These are phyloP conservation scores for Lippia alba DNA, from an alignment of 305 asterid species.

Conservation along the genomic window DNA sequence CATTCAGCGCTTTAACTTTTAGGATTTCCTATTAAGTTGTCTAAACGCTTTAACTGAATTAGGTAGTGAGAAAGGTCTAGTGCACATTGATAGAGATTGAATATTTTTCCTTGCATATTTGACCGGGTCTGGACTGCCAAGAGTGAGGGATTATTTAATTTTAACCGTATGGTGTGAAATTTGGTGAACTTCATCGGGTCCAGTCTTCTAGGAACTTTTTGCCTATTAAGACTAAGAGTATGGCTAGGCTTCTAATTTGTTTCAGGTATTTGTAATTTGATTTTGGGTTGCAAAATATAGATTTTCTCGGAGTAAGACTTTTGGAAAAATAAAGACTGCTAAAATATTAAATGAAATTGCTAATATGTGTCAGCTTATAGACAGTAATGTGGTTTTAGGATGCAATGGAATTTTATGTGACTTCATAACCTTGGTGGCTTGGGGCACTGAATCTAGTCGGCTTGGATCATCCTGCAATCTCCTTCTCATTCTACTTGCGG, in stretches of 20 bases:
- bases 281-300: too few relatives aligned
- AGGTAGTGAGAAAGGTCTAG: background rate
- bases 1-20: slow-evolving; percentile 10
- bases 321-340: slow-evolving; percentile 6
- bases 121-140: background rate
- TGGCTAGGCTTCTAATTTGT: too few relatives aligned
- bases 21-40: slow-evolving; percentile 13
- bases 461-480: slow-evolving; percentile 16
- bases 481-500: slow-evolving; percentile 11
- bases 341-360: slow-evolving; percentile 1
- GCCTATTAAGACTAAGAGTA: slow-evolving; percentile 7
- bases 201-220: background rate
- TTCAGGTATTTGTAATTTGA: too few relatives aligned
- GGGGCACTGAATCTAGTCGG: background rate
- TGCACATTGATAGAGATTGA: too few relatives aligned
- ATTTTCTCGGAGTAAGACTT: background rate
- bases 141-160: too few relatives aligned
- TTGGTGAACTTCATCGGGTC: background rate
- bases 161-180: background rate
- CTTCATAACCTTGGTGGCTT: background rate
- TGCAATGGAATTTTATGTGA: slow-evolving; percentile 5
- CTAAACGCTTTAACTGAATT: slow-evolving; percentile 12
- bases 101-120: slow-evolving; percentile 13
- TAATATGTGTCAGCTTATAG: background rate
- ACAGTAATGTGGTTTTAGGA: background rate